Evolutionary conservation across 2,329 filamentous ascomycete species (phyloP), one percentile per base, ranked within the genome.

Genomic region (Rhynchosporium graminicola): DNA sequence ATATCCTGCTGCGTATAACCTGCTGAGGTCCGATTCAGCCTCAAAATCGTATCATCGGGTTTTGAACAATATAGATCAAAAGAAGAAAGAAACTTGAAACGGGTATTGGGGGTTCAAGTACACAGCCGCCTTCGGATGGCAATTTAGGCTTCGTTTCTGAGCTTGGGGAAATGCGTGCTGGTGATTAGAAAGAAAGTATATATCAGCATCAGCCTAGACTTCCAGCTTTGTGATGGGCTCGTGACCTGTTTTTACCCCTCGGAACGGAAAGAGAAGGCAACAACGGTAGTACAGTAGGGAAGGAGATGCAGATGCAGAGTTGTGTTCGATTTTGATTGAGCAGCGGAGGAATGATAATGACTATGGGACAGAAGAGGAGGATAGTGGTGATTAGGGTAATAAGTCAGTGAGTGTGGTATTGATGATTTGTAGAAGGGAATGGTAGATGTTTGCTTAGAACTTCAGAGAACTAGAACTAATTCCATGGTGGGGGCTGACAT

Each of bases 161-260:
- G 38, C 33, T 36, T 43, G 13, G 4, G 43, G 20, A 20, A 20
- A 20, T 20, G 20, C 20, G 31, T 36, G 20, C 33, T n/a, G 38
- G 31, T 28, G 36, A 54, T 54, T 54, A 54, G 50, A 54, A 54
- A 54, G 50, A 38, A 54, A 36, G 33, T 36, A 36, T 36, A 36
- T 36, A 36, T 36, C 33, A 36, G 33, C 38, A 54, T 28, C 50
- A 40, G 50, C 33, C 50, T 54, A 38, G 48, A 51, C 48, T 52
- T 38, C 15, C 13, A 13, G 31, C 33, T 36, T 52, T n/a, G 20
- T 20, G 20, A 20, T 20, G 48, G 33, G 48, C 48, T 36, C 48
- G 48, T 52, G 48, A 52, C 48, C 6, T 7, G 10, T 12, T 38
- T n/a, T 36, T 6, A 5, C 33, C 33, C 33, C 31, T 38, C 29